phyloP scores from a whole-genome alignment of 441 rosid genomes.

The Aleurites moluccanus region DNA sequence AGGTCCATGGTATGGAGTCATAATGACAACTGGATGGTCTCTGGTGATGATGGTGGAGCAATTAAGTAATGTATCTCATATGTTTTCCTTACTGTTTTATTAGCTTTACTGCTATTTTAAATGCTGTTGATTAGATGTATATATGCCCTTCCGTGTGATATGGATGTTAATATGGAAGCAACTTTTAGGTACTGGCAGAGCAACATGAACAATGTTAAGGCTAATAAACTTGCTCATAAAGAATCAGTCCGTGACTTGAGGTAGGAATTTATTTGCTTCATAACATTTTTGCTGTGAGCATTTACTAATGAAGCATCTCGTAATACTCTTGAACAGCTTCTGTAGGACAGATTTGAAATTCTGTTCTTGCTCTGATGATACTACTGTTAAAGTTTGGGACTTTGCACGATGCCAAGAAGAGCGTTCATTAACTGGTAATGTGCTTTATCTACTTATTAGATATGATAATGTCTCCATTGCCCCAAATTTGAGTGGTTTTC shows the following conservation, averaged over 20 bases:
- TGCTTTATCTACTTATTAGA: slow-evolving; percentile 33
- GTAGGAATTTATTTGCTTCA: slow-evolving; percentile 30
- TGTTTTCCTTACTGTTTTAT: not conserved
- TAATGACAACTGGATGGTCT: slow-evolving; percentile 97
- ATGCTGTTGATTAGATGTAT: not conserved
- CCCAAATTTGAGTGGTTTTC: slow-evolving; percentile 5
- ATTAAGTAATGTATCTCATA: slow-evolving; percentile 59
- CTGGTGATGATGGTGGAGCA: slow-evolving; percentile 97
- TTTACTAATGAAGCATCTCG: slow-evolving; percentile 1
- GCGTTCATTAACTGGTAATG: slow-evolving; percentile 89
- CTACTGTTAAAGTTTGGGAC: slow-evolving; percentile 98
- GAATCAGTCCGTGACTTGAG: slow-evolving; percentile 94
- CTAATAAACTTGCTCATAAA: slow-evolving; percentile 91
- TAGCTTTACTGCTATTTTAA: slow-evolving; percentile 6
- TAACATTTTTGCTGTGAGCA: not conserved
- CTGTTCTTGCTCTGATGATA: slow-evolving; percentile 98
- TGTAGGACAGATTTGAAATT: slow-evolving; percentile 97
- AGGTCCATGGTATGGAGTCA: slow-evolving; percentile 99
- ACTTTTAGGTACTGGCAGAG: slow-evolving; percentile 90
- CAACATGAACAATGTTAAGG: slow-evolving; percentile 98
- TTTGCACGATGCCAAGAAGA: slow-evolving; percentile 93
- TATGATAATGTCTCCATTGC: slow-evolving; percentile 15
- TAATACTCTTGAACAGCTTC: slow-evolving; percentile 55
- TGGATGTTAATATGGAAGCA: slow-evolving; percentile 6
- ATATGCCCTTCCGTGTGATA: slow-evolving; percentile 5